Base-by-base conservation (phyloP, 2,329 filamentous ascomycete species). In the Pseudocercospora ulei region DNA sequence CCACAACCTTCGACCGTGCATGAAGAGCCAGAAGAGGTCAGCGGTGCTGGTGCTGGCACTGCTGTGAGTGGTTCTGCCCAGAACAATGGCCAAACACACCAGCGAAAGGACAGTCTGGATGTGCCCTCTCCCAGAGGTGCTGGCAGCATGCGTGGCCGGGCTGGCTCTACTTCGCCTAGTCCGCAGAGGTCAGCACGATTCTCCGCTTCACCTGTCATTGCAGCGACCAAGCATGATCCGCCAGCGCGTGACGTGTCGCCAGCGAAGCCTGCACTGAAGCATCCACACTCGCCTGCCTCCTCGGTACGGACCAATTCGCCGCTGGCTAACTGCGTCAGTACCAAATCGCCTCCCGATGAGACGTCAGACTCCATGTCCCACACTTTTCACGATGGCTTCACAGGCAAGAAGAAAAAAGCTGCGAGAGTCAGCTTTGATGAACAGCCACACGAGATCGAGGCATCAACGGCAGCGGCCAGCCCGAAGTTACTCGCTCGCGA, bases 391-490 rank as follows among this genome's bases (percentile, higher is more conserved):
- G 56, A 61, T 13, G 61, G 56, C 19, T 54, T 52, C 14, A 60
- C 58, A 9, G 38, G 17, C 7, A 62, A 62, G 43, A 72, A 73
- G 43, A 84, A 76, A 62, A 84, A 80, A 59, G 72, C 69, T 24
- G 73, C 73, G 1, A 70, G 82, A 14, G 82, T 87, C 30, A 94
- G 85, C 62, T 95, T 86, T 55, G 79, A 84, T 47, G 80, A 84
- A 17, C 49, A 55, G 22, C 48, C 55, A 4, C 47, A 50, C 23
- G 46, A 50, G 14, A 48, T 53, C 34, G 70, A 72, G n/a, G 41
- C 47, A 4, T 14, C 44, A 2, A 39, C 38, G 5, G 62, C 72
- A 6, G 62, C 75, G 2, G 67, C 75, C 13, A 71, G 75, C 35
- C 43, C 48, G 12, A 34, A 38, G 13, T 22, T 44, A 4, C 22